These are phyloP conservation scores for Hypoxylon rubiginosum DNA, from an alignment of 2,329 filamentous ascomycete genomes.

Conservation along the genomic window DNA sequence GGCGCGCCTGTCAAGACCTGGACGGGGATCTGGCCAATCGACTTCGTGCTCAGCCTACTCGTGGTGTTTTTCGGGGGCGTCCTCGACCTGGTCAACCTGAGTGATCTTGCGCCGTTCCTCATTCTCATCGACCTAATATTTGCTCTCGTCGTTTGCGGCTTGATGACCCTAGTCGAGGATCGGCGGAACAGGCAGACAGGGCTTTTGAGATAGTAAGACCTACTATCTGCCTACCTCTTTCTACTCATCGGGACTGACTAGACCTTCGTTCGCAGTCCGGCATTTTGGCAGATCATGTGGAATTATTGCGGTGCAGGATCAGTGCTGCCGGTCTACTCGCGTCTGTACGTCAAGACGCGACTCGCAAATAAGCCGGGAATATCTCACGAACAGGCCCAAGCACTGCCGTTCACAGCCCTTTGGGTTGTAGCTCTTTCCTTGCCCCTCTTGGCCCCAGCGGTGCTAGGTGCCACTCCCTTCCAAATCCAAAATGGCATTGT, in stretches of 20 bases:
- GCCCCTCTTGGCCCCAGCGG: constrained; percentile 8
- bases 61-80: constrained; percentile 19
- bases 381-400: constrained; percentile 25
- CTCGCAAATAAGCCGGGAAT: constrained; percentile 13
- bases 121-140: constrained; percentile 27
- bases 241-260: constrained; percentile 1
- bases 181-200: constrained; percentile 19
- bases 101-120: constrained; percentile 16
- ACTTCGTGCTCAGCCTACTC: constrained; percentile 18
- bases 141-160: constrained; percentile 25
- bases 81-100: constrained; percentile 9
- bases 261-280: constrained; percentile 5
- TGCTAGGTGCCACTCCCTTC: constrained; percentile 17
- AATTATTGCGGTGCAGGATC: constrained; percentile 29
- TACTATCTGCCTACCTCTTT: neutral
- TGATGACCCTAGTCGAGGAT: constrained; percentile 21
- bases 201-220: constrained; percentile 28
- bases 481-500: constrained; percentile 17
- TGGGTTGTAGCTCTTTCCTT: constrained; percentile 3
- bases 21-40: constrained; percentile 29
- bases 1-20: constrained; percentile 25
- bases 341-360: constrained; percentile 23
- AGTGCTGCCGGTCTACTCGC: constrained; percentile 15
- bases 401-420: constrained; percentile 28
- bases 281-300: constrained; percentile 30